Evolutionary conservation across 2,329 filamentous ascomycete species (phyloP), one percentile per base, ranked within the genome.

Genomic region (Cladophialophora yegresii): DNA sequence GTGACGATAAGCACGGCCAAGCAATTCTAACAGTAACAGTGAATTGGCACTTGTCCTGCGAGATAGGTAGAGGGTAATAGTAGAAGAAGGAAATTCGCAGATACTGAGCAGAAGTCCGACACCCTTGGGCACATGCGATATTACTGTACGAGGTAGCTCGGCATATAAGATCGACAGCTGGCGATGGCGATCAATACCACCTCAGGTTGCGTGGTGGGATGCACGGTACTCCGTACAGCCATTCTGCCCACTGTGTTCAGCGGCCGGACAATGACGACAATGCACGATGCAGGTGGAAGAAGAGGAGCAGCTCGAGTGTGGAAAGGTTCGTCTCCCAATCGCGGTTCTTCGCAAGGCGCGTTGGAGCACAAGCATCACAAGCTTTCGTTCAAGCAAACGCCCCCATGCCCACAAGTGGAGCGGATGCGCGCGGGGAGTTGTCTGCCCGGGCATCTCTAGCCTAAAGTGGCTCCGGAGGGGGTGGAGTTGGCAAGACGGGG

Each of bases 141-240:
- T 43, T n/a, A n/a, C n/a, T n/a, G n/a, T n/a, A n/a, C n/a, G n/a
- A n/a, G n/a, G n/a, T n/a, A 43, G 8, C 5, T n/a, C 36, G 36
- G 16, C 36, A 43, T 40, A 2, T 36, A 28, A 28, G 26, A 28
- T 3, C 4, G 16, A 43, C 36, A 20, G 36, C 16, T n/a, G 36
- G 36, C 28, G 13, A 36, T 30, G 49, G 32, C 49, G 16, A 60
- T 60, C 47, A 8, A 60, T 60, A 60, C 57, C 23, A 43, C 57
- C 57, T 36, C 47, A 20, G 22, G 47, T 53, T 47, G 57, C 49
- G 47, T 53, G 47, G 57, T 60, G 43, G 16, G 28, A 49, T 45
- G 9, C 32, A 9, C 32, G 32, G 32, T 40, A n/a, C n/a, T n/a
- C n/a, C n/a, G n/a, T n/a, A 40, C 36, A 40, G 36, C 36, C n/a